Conservation (phyloP, 176 grass and related monocot species). For the Cymbopogon citratus region DNA sequence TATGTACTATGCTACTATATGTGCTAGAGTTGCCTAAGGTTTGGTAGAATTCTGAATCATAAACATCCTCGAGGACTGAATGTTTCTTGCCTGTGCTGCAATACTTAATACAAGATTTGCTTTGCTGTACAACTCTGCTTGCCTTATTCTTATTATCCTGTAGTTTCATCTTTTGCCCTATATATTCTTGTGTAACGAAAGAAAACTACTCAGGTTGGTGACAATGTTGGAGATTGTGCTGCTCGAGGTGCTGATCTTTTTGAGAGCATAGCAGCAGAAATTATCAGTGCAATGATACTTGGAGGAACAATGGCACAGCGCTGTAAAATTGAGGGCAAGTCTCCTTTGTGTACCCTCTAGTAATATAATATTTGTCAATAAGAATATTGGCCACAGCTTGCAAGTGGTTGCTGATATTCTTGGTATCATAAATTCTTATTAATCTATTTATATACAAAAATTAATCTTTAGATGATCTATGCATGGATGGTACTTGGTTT, state of each 20-base stretch:
- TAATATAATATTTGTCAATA: constrained; percentile 16
- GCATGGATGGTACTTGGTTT: not conserved
- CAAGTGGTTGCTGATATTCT: constrained; percentile 7
- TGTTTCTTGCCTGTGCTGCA: constrained; percentile 1
- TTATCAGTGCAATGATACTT: constrained; percentile 99
- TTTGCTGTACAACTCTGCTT: constrained; percentile 1
- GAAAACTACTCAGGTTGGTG: constrained; percentile 71
- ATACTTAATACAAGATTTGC: constrained; percentile 14
- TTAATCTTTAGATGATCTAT: not conserved
- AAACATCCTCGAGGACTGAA: not conserved
- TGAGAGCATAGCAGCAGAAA: constrained; percentile 99
- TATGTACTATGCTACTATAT: not conserved
- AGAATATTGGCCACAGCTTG: not conserved
- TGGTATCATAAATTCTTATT: not conserved
- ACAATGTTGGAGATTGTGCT: constrained; percentile 98
- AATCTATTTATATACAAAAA: not conserved
- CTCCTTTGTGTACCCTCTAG: not conserved
- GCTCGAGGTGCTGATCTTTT: constrained; percentile 97
- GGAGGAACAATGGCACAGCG: constrained; percentile 93
- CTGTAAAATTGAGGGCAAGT: constrained; percentile 97
- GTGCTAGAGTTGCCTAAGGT: not conserved
- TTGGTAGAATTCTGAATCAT: constrained; percentile 1
- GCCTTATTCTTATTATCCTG: constrained; percentile 13
- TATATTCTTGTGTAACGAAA: constrained; percentile 18
- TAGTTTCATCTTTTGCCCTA: constrained; percentile 13